Base-by-base conservation (phyloP, 2,329 filamentous ascomycete genomes). In the Ophiostoma triangulosporum region DNA sequence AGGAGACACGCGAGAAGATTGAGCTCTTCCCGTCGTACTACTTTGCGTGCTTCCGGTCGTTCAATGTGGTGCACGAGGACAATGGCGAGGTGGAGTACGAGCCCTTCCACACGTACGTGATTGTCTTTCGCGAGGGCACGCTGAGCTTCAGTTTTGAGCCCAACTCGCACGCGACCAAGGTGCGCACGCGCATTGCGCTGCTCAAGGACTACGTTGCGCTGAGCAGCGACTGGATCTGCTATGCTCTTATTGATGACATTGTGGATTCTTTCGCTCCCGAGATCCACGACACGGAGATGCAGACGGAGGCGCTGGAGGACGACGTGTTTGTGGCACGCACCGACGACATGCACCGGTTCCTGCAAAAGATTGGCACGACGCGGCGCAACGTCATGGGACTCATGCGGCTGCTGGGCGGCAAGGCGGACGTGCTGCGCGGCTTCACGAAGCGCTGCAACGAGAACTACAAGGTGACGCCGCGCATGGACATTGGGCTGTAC, bases 391-490 rank as follows among this genome's bases (percentile, higher is more conserved):
- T 93, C 55, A 93, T 97, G 80, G 86, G 85, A 45, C 74, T 98
- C 60, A 86, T 96, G 74, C 87, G 94, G 43, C 82, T 98, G 7
- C 76, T 98, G 0, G 91, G 91, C 53, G 91, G 91, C 64, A 98
- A 98, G 69, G 93, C 93, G n/a, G 93, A 98, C 66, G 93, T 98
- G 55, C 88, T 98, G 62, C 89, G 88, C 61, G 90, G 91, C 29
- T 98, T 98, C 64, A 94, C 93, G 51, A 98, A 98, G 73, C 88
- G 94, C 51, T 98, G 93, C 78, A 98, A 97, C 66, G 91, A 96
- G 65, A 88, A 95, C 59, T 97, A 95, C 73, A 86, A 88, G 60
- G 86, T 97, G 51, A 95, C 93, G 1, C 93, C 93, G 6, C 86
- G 90, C 48, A 93, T 93, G 71, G 93, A 98, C 64, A 95, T 98